Evolutionary conservation across 202 grass and related monocot species (phyloP), one percentile per base, ranked within the genome.

Genomic region (Panicum virgatum): DNA sequence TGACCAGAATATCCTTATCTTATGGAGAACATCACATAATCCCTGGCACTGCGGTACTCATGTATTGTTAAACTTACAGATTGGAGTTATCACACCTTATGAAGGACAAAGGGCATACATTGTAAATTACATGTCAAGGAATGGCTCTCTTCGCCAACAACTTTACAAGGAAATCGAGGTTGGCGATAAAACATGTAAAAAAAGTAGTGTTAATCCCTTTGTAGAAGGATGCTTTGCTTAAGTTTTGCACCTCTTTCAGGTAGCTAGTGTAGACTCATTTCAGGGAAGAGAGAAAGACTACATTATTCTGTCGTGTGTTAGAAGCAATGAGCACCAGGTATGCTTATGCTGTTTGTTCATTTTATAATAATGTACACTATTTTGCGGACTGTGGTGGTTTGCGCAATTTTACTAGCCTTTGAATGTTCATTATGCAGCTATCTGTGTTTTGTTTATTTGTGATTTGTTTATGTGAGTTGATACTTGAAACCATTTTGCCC

Each of bases 121-220:
- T 82, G 93, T 96, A 32, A 99, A 96, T 84, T 96, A 99, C 72
- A 99, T 99, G 96, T 74, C 96, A 85, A 96, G 96, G 80, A 99
- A 99, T 76, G 96, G 96, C 30, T 92, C 96, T 69, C 92, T 99
- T 65, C 83, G 96, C 18, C 96, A 99, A 87, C 96, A 99, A 50
- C 93, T 99, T 53, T 99, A 99, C 77, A 99, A 99, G 81, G 96
- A 99, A 96, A 99, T 99, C 14, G 96, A 99, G 96, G 96, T 98
- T 69, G 46, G 13, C 11, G 19, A 58, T 70, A 32, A 30, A 77
- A 61, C 57, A 37, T 79, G 57, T 27, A 58, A 69, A 39, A n/a
- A 73, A 38, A 19, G 30, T 44, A n/a, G 7, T 80, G 8, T 80
- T 27, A 26, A 44, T 18, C 39, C 46, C 5, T 43, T 29, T 37